Conservation (phyloP, 768 basidiomycete genomes). For the Lepiota venenata region DNA sequence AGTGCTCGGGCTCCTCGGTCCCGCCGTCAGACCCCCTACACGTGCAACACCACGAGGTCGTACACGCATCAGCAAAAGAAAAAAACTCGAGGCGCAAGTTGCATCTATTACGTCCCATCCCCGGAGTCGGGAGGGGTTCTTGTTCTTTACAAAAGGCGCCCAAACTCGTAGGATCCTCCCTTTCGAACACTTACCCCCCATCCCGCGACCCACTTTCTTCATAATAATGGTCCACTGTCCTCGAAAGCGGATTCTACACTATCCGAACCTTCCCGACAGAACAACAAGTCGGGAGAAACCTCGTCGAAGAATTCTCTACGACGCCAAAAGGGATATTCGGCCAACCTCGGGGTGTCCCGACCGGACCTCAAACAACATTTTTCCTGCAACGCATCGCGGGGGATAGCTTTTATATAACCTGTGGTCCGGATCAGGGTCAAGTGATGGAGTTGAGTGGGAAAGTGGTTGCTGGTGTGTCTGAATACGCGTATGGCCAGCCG, state of each 20-base stretch:
- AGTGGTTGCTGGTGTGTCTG: conserved; percentile 4
- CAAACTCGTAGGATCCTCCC: too few relatives aligned
- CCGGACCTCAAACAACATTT: conserved; percentile 1
- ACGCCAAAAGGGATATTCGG: conserved; percentile 8
- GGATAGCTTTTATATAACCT: neutral
- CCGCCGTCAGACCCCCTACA: too few relatives aligned
- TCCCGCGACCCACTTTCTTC: too few relatives aligned
- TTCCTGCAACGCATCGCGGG: neutral
- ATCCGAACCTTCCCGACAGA: neutral
- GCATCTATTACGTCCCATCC: too few relatives aligned
- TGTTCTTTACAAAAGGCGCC: too few relatives aligned
- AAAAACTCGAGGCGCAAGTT: too few relatives aligned
- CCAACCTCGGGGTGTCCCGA: conserved; percentile 4
- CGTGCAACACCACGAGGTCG: too few relatives aligned
- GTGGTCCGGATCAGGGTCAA: neutral
- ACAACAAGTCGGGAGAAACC: conserved; percentile 1
- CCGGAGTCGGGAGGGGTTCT: too few relatives aligned
- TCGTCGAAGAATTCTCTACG: neutral
- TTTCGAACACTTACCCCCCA: too few relatives aligned
- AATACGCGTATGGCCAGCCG: neutral
- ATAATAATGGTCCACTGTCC: neutral
- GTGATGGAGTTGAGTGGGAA: conserved; percentile 3
- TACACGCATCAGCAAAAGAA: too few relatives aligned
- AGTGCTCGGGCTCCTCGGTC: too few relatives aligned
- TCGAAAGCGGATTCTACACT: conserved; percentile 6